These are phyloP conservation scores for Orychophragmus violaceus DNA, from an alignment of 345 rosid species.

Conservation along the genomic window DNA sequence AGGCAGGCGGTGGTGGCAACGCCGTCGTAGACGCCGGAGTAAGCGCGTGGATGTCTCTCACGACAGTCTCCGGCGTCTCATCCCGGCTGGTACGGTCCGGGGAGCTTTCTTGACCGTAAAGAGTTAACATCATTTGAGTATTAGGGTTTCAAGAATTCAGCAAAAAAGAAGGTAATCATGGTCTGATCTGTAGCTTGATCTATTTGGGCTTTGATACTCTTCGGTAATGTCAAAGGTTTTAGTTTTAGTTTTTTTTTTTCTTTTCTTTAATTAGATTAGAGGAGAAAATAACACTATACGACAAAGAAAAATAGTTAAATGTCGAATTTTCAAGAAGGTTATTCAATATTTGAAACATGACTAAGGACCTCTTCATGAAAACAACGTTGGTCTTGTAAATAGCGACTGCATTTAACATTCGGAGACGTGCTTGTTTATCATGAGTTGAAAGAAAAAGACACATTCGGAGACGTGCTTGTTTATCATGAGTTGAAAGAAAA, in stretches of 20 bases:
- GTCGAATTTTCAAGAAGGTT: constrained; percentile 16
- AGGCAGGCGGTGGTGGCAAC: constrained; percentile 42
- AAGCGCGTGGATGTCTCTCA: constrained; percentile 78
- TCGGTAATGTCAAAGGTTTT: constrained; percentile 6
- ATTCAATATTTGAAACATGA: constrained; percentile 1
- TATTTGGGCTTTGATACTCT: background rate
- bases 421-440: constrained; percentile 4
- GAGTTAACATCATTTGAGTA: constrained; percentile 9
- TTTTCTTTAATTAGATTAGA: constrained; percentile 1
- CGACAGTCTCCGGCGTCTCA: constrained; percentile 18
- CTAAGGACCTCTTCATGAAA: constrained; percentile 16
- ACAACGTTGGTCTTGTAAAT: constrained; percentile 1
- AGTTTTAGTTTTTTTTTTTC: background rate
- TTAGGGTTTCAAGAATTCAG: constrained; percentile 3
- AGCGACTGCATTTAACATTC: constrained; percentile 9
- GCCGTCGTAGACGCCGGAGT: constrained; percentile 28
- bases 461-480: background rate
- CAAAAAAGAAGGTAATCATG: constrained; percentile 15
- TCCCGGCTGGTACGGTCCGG: background rate
- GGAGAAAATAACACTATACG: background rate
- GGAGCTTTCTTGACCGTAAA: constrained; percentile 1
- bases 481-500: background rate
- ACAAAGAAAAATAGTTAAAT: background rate
- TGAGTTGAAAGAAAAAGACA: no score
- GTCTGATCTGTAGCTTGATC: background rate